Conservation (phyloP, 176 grass and related monocot genomes). For the Coix lacrymajobi region DNA sequence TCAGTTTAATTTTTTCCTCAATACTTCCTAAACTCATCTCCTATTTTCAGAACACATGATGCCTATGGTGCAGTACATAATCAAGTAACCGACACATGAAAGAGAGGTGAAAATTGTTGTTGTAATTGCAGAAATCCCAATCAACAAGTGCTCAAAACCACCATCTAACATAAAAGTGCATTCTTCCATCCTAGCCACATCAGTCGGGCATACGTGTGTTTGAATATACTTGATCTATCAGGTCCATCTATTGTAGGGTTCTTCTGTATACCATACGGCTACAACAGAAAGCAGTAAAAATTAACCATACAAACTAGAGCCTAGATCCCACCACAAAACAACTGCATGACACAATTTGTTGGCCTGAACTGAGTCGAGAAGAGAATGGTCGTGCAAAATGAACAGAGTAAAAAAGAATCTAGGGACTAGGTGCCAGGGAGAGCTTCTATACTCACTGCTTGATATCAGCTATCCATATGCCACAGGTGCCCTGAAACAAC, state of each 20-base stretch:
- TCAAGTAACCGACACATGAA: neutral
- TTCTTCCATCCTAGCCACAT: neutral
- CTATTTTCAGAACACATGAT: neutral
- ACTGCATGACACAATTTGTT: neutral
- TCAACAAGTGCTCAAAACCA: neutral
- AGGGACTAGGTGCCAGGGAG: neutral
- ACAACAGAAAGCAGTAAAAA: neutral
- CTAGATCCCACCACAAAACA: neutral
- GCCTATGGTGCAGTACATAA: neutral
- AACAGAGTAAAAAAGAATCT: neutral
- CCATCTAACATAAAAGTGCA: neutral
- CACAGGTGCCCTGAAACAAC: neutral
- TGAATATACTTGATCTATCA: neutral
- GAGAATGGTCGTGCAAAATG: neutral
- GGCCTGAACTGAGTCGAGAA: too few species aligned
- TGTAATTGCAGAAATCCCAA: neutral
- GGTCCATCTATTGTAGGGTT: neutral
- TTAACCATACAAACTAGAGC: neutral
- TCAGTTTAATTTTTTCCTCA: neutral
- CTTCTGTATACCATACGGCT: neutral
- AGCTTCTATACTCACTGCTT: neutral
- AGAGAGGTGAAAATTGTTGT: neutral
- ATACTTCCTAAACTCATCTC: neutral
- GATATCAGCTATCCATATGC: neutral
- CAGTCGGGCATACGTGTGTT: neutral